These are phyloP conservation scores for Lactuca saligna DNA, from an alignment of 129 eudicot species.

Conservation along the genomic window DNA sequence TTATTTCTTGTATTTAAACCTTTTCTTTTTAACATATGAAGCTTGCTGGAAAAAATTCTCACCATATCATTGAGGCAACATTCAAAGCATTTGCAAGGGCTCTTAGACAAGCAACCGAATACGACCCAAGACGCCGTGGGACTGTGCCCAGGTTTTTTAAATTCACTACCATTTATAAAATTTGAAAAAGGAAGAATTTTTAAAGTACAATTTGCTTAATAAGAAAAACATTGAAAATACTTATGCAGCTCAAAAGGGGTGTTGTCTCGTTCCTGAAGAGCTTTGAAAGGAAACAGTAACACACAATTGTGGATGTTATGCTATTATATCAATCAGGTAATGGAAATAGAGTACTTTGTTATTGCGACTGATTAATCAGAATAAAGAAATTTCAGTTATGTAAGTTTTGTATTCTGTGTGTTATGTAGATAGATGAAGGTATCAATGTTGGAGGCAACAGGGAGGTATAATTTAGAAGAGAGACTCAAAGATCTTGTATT, in stretches of 20 bases:
- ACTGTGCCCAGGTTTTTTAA: constrained; percentile 69
- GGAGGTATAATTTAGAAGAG: no score
- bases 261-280: constrained; percentile 54
- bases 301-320: constrained; percentile 10
- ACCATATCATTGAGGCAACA: constrained; percentile 98
- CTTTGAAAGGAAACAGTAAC: constrained; percentile 10
- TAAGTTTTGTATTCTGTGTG: no score
- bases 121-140: constrained; percentile 77
- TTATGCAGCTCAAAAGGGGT: constrained; percentile 82
- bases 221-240: not conserved
- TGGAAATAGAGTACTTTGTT: no score
- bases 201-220: not conserved
- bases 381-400: no score
- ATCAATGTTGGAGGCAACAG: no score
- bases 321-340: not conserved
- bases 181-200: not conserved
- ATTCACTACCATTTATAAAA: not conserved
- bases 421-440: no score
- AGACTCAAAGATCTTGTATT: no score
- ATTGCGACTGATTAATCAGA: no score
- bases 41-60: constrained; percentile 98
- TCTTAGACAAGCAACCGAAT: constrained; percentile 94
- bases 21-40: constrained; percentile 17
- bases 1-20: not conserved
- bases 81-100: constrained; percentile 98